phyloP scores from a whole-genome alignment of 2,329 filamentous ascomycete genomes.

The Pseudocercospora fuligena region DNA sequence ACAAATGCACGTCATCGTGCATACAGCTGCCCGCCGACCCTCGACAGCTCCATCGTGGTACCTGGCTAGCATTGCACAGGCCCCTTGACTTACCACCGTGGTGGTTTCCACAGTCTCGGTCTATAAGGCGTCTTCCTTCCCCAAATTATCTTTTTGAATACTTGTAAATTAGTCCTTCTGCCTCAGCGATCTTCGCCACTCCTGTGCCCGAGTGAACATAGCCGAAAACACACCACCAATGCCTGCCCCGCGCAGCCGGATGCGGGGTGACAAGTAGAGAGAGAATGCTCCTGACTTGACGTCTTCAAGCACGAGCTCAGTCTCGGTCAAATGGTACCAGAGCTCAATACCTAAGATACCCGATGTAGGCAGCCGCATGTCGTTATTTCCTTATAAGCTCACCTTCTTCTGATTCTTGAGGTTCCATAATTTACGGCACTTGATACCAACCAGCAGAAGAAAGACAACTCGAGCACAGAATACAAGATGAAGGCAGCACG shows the following conservation, averaged over 20 bases:
- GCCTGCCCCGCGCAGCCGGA: not conserved
- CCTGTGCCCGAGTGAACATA: not conserved
- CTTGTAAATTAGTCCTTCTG: too few species aligned
- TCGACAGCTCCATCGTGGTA: not conserved
- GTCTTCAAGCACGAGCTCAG: constrained; percentile 15
- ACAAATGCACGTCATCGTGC: not conserved
- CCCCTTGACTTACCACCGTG: not conserved
- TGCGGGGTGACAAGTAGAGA: constrained; percentile 9
- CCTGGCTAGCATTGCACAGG: not conserved
- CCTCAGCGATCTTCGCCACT: not conserved
- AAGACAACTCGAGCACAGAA: not conserved
- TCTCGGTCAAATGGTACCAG: constrained; percentile 19
- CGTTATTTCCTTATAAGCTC: not conserved
- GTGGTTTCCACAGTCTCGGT: not conserved
- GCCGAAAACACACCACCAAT: not conserved
- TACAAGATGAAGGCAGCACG: constrained; percentile 57
- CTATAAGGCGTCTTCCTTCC: not conserved
- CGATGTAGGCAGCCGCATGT: not conserved
- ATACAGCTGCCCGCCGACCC: not conserved
- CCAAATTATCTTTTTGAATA: too few species aligned
- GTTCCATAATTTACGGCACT: too few species aligned
- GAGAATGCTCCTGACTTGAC: constrained; percentile 19
- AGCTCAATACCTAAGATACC: not conserved
- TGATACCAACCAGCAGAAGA: too few species aligned
- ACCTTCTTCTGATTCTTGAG: not conserved